Evolutionary conservation across 1,139 yeast genomes (phyloP).

Genomic region (Suzukiozyma palmioleophila): DNA sequence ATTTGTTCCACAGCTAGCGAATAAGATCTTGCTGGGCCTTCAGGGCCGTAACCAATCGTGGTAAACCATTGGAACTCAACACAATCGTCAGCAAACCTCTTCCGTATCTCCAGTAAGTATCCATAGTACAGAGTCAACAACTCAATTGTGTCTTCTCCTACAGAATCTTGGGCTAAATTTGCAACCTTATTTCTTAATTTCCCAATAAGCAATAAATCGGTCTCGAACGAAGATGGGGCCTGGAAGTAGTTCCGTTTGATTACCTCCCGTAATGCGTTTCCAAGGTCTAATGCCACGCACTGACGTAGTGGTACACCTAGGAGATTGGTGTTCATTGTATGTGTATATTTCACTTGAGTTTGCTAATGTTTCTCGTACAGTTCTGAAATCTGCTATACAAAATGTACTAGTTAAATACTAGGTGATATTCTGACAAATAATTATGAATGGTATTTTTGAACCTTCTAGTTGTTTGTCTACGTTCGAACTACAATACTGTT

Average conservation of each 20-base stretch:
- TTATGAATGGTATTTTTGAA: too few relatives aligned
- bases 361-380: too few relatives aligned
- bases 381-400: too few relatives aligned
- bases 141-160: constrained; percentile 14
- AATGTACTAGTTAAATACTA: too few relatives aligned
- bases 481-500: too few relatives aligned
- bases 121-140: constrained; percentile 27
- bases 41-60: constrained; percentile 52
- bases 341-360: background rate
- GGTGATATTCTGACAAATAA: too few relatives aligned
- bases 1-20: constrained; percentile 56
- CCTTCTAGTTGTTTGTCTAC: too few relatives aligned
- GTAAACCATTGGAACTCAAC: constrained; percentile 69
- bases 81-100: constrained; percentile 39
- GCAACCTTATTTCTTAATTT: constrained; percentile 21
- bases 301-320: constrained; percentile 51
- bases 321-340: constrained; percentile 31
- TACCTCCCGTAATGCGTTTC: constrained; percentile 39
- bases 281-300: constrained; percentile 45
- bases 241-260: constrained; percentile 65
- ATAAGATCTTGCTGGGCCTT: constrained; percentile 32
- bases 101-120: constrained; percentile 23
- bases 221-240: constrained; percentile 51
- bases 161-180: constrained; percentile 18
- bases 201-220: constrained; percentile 44